Conservation (phyloP, 1,139 yeast species). For the Pichia sp. region DNA sequence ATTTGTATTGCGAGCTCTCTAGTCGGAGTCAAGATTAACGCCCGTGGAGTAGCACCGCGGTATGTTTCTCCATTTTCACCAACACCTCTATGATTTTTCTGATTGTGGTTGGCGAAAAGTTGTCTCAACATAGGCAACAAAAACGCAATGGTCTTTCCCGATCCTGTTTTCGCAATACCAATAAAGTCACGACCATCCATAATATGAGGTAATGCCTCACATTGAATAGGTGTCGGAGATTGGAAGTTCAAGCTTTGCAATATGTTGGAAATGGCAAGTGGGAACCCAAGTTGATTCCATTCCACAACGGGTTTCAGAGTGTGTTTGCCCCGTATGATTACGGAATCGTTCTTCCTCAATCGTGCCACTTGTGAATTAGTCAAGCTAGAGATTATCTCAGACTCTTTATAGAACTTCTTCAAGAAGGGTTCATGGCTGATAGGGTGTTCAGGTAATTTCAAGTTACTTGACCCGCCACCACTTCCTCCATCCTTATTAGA, state of each 20-base stretch:
- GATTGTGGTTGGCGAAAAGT: slow-evolving; percentile 36
- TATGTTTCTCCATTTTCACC: slow-evolving; percentile 15
- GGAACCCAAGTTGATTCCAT: slow-evolving; percentile 82
- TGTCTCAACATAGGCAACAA: slow-evolving; percentile 80
- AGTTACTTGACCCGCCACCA: no score
- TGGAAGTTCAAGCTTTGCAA: slow-evolving; percentile 41
- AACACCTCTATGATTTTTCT: not conserved
- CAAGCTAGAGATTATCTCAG: slow-evolving; percentile 44
- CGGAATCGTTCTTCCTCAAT: slow-evolving; percentile 55
- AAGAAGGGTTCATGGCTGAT: slow-evolving; percentile 44
- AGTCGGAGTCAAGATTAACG: slow-evolving; percentile 81
- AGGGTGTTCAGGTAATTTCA: no score
- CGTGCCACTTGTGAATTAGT: slow-evolving; percentile 46
- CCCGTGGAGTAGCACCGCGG: slow-evolving; percentile 59
- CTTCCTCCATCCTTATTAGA: no score
- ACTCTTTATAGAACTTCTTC: slow-evolving; percentile 60
- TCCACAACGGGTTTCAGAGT: slow-evolving; percentile 62
- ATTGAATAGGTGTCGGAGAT: slow-evolving; percentile 81
- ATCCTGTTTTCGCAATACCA: slow-evolving; percentile 95
- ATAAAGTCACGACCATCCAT: slow-evolving; percentile 88
- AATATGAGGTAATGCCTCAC: slow-evolving; percentile 85
- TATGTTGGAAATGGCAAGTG: slow-evolving; percentile 47
- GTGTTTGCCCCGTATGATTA: slow-evolving; percentile 50
- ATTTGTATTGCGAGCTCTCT: slow-evolving; percentile 90
- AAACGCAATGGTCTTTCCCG: slow-evolving; percentile 91